Percentiles rank a stretch among this genome's conserved stretches.
Conservation (phyloP, 1,139 yeast species). For the Citeromyces hawaiiensis region DNA sequence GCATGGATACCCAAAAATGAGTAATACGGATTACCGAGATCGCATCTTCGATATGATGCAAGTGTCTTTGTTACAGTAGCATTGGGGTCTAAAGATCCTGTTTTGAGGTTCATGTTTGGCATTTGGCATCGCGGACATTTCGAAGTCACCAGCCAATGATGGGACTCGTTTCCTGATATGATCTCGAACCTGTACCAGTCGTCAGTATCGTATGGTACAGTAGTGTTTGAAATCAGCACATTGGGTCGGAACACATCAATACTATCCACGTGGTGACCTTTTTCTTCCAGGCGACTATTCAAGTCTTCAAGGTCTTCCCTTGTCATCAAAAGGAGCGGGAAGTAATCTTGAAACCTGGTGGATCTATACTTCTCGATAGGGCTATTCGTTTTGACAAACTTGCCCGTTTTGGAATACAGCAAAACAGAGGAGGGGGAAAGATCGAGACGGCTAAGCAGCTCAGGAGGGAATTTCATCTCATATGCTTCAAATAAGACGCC, state of each 20-base stretch:
- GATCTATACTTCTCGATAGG: slow-evolving; percentile 8
- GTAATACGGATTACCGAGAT: slow-evolving; percentile 7
- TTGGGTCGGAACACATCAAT: slow-evolving; percentile 11
- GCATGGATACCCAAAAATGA: slow-evolving; percentile 10
- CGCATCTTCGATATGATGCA: slow-evolving; percentile 10
- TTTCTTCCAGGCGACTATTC: slow-evolving; percentile 11
- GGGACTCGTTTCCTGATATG: slow-evolving; percentile 1
- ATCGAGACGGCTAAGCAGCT: slow-evolving; percentile 10
- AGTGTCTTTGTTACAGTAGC: slow-evolving; percentile 6
- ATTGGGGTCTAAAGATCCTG: slow-evolving; percentile 6
- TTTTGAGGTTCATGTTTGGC: slow-evolving; percentile 9
- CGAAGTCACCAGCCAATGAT: slow-evolving; percentile 10
- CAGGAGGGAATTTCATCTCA: slow-evolving; percentile 5
- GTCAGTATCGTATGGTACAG: slow-evolving; percentile 9
- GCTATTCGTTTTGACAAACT: slow-evolving; percentile 14
- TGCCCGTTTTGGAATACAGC: slow-evolving; percentile 18
- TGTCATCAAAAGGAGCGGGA: slow-evolving; percentile 24
- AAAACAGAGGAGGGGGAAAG: slow-evolving; percentile 14
- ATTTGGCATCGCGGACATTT: slow-evolving; percentile 12
- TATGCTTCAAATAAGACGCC: slow-evolving; percentile 9
- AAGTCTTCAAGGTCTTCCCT: slow-evolving; percentile 19
- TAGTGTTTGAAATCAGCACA: slow-evolving; percentile 7
- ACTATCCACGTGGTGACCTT: slow-evolving; percentile 1
- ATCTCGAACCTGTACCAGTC: slow-evolving; percentile 10
- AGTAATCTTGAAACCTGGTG: slow-evolving; percentile 28